Conservation (phyloP, 1,284 basidiomycete genomes). For the Ganoderma resinaceum region DNA sequence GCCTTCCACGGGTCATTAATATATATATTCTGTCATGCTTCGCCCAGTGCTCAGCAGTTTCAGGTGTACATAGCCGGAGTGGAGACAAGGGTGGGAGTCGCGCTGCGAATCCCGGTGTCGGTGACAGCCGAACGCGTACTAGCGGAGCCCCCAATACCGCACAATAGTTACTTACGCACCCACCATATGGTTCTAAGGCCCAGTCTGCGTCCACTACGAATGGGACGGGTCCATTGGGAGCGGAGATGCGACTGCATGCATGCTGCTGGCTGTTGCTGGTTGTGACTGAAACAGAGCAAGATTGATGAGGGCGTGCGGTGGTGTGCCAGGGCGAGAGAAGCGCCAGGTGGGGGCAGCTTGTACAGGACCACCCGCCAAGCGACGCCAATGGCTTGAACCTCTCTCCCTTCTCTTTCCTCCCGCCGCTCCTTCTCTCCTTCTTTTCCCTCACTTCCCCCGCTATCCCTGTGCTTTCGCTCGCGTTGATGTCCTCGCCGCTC, state of each 20-base stretch:
- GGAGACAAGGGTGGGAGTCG: background rate
- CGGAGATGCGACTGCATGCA: background rate
- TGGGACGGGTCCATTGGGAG: background rate
- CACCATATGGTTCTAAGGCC: background rate
- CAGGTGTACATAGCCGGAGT: background rate
- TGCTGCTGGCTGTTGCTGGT: background rate
- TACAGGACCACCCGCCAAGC: constrained; percentile 13
- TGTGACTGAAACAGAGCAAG: background rate
- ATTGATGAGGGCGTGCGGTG: background rate
- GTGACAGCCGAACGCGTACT: background rate
- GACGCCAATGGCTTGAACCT: constrained; percentile 21
- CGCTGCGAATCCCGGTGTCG: background rate
- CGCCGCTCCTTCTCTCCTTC: constrained; percentile 22
- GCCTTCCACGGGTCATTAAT: too few relatives aligned
- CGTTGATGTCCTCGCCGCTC: constrained; percentile 54
- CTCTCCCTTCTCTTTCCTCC: constrained; percentile 13
- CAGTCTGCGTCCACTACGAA: background rate
- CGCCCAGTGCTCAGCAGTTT: background rate
- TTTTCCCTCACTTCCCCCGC: constrained; percentile 10
- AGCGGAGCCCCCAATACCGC: background rate
- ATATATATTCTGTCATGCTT: background rate
- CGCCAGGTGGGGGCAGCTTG: constrained; percentile 13
- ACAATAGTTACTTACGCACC: background rate
- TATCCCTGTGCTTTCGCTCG: constrained; percentile 12
- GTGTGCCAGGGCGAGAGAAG: background rate